Conservation (phyloP, 2,329 filamentous ascomycete species). For the Endoconidiophora polonica region DNA sequence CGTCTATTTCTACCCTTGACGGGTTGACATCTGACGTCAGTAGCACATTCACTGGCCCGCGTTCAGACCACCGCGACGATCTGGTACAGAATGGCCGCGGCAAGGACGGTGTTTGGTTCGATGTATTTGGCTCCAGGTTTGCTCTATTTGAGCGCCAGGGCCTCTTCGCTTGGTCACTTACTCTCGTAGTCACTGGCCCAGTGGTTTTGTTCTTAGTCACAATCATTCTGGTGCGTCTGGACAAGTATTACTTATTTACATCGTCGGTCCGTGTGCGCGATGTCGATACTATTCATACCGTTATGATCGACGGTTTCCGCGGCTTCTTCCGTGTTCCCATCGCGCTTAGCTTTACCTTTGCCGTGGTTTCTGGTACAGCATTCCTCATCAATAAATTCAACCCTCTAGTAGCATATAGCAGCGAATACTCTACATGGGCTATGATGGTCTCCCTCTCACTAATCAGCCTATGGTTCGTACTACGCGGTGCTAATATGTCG, state of each 20-base stretch:
- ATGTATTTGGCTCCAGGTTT: conserved; percentile 67
- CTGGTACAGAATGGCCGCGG: conserved; percentile 51
- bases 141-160: conserved; percentile 65
- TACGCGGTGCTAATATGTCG: conserved; percentile 59
- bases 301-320: conserved; percentile 57
- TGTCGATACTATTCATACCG: conserved; percentile 41
- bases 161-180: conserved; percentile 76
- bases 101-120: conserved; percentile 75
- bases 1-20: conserved; percentile 57
- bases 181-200: conserved; percentile 64
- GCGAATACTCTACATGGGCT: conserved; percentile 57
- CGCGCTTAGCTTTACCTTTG: conserved; percentile 50
- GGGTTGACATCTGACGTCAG: conserved; percentile 53
- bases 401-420: conserved; percentile 81
- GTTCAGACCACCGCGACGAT: conserved; percentile 36
- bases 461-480: conserved; percentile 65
- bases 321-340: conserved; percentile 77
- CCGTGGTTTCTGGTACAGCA: conserved; percentile 53
- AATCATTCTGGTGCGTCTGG: conserved; percentile 48
- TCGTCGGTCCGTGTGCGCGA: conserved; percentile 38
- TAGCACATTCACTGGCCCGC: conserved; percentile 44
- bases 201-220: conserved; percentile 53
- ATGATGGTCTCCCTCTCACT: conserved; percentile 76
- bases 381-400: conserved; percentile 70
- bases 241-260: conserved; percentile 82